These are phyloP conservation scores for Exophiala sideris DNA, from an alignment of 2,329 filamentous ascomycete species.

Conservation along the genomic window DNA sequence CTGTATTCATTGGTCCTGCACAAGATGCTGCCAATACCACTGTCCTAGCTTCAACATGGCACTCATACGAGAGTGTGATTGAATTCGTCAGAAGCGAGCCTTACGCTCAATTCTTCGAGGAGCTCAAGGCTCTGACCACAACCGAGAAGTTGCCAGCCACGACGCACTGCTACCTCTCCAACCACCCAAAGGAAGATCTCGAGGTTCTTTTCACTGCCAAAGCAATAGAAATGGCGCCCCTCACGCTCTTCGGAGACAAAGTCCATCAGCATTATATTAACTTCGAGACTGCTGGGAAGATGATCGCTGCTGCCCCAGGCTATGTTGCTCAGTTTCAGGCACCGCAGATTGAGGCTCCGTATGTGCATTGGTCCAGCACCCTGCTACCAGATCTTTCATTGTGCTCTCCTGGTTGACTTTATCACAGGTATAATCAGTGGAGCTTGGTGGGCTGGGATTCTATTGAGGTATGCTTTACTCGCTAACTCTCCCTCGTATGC, in stretches of 20 bases:
- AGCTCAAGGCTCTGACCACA: neutral
- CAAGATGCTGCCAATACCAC: neutral
- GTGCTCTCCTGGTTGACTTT: neutral
- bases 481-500: neutral
- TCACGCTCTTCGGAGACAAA: neutral
- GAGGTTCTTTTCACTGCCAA: neutral
- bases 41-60: neutral
- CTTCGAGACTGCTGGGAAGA: neutral
- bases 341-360: neutral
- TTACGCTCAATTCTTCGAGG: neutral
- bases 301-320: neutral
- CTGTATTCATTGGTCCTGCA: neutral
- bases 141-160: neutral
- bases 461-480: neutral
- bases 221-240: neutral
- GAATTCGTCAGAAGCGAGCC: neutral
- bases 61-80: neutral
- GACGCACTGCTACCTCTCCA: neutral
- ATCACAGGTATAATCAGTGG: neutral
- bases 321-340: neutral
- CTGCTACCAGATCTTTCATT: too few species aligned
- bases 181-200: neutral
- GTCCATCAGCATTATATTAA: neutral
- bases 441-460: neutral
- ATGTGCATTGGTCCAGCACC: neutral